A percentile compares a stretch with the other conserved stretches of the same genome.
Evolutionary conservation across 495 filamentous ascomycete species (phyloP).

Genomic region (Trichoderma asperelloides): DNA sequence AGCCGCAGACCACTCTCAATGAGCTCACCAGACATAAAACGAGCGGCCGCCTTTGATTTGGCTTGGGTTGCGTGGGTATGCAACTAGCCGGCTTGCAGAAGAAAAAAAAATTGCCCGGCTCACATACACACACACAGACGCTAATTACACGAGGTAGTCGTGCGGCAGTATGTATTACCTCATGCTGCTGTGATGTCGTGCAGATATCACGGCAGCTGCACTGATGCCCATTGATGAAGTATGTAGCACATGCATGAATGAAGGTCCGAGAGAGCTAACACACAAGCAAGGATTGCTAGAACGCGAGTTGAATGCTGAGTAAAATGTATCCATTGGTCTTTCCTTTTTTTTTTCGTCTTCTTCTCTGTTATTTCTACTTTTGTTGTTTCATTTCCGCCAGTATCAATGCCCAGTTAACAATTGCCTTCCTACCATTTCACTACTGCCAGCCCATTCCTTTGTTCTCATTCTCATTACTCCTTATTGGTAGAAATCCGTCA

Average conservation of each 20-base stretch:
- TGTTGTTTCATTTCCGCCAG: no score
- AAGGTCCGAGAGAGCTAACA: neutral
- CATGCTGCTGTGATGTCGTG: neutral
- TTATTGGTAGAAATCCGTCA: neutral
- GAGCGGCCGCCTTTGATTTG: no score
- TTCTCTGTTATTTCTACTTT: neutral
- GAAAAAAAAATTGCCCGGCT: no score
- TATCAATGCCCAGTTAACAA: no score
- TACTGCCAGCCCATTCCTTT: no score
- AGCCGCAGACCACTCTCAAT: no score
- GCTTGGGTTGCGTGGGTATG: no score
- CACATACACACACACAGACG: no score
- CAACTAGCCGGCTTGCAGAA: no score
- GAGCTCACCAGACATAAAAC: no score
- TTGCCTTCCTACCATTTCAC: no score
- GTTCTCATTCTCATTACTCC: no score
- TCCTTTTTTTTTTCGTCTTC: neutral
- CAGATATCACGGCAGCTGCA: neutral
- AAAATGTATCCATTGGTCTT: neutral
- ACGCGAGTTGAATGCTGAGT: neutral
- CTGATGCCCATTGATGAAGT: neutral
- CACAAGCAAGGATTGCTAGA: neutral
- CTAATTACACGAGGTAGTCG: neutral
- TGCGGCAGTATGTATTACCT: neutral
- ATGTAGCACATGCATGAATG: neutral